These are phyloP conservation scores for Fagopyrum tataricum DNA, from an alignment of 148 eudicot species.

Conservation along the genomic window DNA sequence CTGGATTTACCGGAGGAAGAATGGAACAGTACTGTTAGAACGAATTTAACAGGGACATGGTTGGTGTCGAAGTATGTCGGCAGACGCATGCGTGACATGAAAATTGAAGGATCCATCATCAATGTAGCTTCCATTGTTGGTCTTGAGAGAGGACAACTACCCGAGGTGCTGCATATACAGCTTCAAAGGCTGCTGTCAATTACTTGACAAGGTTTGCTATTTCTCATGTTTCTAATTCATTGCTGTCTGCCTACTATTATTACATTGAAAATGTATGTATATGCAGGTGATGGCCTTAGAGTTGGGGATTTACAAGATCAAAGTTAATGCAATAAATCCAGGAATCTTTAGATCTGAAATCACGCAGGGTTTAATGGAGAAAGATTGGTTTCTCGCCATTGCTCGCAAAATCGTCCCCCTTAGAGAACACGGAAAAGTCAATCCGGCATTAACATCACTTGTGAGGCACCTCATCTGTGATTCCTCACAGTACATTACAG, in stretches of 20 bases:
- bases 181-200: slow-evolving; percentile 51
- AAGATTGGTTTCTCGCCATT: slow-evolving; percentile 48
- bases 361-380: slow-evolving; percentile 43
- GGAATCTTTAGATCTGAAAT: slow-evolving; percentile 72
- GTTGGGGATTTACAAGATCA: slow-evolving; percentile 40
- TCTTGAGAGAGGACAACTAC: slow-evolving; percentile 37
- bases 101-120: slow-evolving; percentile 51
- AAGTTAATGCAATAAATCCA: slow-evolving; percentile 56
- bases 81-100: slow-evolving; percentile 47
- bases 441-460: slow-evolving; percentile 67
- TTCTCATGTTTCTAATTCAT: neutral
- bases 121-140: slow-evolving; percentile 56
- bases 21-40: slow-evolving; percentile 44
- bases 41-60: slow-evolving; percentile 63
- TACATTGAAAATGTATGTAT: neutral
- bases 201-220: slow-evolving; percentile 36
- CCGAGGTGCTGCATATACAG: slow-evolving; percentile 46
- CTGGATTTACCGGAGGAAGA: slow-evolving; percentile 56
- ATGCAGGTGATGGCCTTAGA: slow-evolving; percentile 51
- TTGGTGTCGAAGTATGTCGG: slow-evolving; percentile 57
- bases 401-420: slow-evolving; percentile 37
- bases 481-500: slow-evolving; percentile 51
- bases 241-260: too few relatives aligned
- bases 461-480: slow-evolving; percentile 57
- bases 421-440: slow-evolving; percentile 28